A percentile compares a stretch with the other conserved stretches of the same genome.
phyloP scores from a whole-genome alignment of 1,139 yeast species.

The Saccharomycopsis hybrid region DNA sequence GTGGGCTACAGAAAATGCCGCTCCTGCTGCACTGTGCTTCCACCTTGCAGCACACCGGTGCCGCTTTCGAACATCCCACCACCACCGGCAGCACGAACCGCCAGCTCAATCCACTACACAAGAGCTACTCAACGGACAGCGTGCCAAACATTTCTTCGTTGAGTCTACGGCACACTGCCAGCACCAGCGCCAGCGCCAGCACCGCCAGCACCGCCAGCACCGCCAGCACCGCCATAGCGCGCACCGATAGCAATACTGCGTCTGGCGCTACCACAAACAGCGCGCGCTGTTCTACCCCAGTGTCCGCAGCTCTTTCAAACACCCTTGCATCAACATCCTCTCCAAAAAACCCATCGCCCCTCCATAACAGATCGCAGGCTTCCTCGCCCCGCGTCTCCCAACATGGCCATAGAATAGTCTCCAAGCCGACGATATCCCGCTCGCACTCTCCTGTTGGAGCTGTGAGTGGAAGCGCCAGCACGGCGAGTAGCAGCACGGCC shows the following conservation, averaged over 20 bases:
- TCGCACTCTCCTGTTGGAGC: no score
- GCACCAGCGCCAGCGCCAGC: not conserved
- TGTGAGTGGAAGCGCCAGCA: no score
- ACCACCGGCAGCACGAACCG: not conserved
- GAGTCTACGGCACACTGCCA: no score
- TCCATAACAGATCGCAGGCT: not conserved
- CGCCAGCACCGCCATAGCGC: no score
- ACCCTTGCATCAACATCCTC: not conserved
- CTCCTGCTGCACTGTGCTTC: not conserved
- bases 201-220: no score
- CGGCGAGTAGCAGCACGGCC: slow-evolving; percentile 23
- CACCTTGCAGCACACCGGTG: not conserved
- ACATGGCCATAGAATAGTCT: not conserved
- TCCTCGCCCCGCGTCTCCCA: not conserved
- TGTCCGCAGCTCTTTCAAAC: not conserved
- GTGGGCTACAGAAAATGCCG: no score
- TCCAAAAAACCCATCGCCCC: not conserved
- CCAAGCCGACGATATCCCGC: no score
- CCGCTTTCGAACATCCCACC: not conserved
- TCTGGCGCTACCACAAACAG: not conserved
- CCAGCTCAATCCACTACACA: not conserved
- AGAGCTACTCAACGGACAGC: not conserved
- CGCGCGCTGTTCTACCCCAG: not conserved
- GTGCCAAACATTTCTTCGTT: not conserved
- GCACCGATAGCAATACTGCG: not conserved